Percentiles rank a stretch among this genome's conserved stretches.
Conservation (phyloP, 306 rosid species). For the cucumber (Cucumis sativus) region Cucumber_9930_V3 NC_026660.2:3485501-3486000, state of each 20-base stretch:
- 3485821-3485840: neutral
- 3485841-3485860: neutral
- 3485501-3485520: neutral
- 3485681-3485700: neutral
- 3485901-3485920: neutral
- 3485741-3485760: neutral
- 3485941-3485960: neutral
- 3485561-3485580: constrained; percentile 5
- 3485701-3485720: constrained; percentile 4
- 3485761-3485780: neutral
- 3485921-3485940: neutral
- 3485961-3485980: neutral
- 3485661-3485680: neutral
- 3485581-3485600: neutral
- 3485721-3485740: neutral
- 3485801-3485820: neutral
- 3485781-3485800: neutral
- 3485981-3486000: neutral
- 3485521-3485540: neutral
- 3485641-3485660: constrained; percentile 5
- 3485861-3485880: neutral
- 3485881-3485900: neutral
- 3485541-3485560: neutral
- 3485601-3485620: neutral
- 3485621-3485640: neutral